Percentiles rank a stretch among this genome's conserved stretches.
Conservation (phyloP, 495 filamentous ascomycete genomes). For the Penicillium goetzii region DNA sequence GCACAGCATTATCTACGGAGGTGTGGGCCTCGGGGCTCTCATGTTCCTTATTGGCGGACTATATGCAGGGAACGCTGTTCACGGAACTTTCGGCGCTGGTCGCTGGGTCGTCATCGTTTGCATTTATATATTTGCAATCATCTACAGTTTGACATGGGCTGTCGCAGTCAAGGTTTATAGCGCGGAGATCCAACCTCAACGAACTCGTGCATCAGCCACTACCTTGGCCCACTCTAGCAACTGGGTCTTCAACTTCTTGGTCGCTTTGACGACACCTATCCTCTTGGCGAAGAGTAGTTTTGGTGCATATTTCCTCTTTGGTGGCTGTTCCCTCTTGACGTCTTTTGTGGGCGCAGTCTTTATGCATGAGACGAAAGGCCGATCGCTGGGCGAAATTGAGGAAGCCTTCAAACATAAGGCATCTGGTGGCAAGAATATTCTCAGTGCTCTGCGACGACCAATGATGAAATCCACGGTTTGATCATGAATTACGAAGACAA, state of each 20-base stretch:
- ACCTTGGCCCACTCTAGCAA: constrained; percentile 53
- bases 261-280: constrained; percentile 66
- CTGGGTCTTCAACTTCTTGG: constrained; percentile 63
- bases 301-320: constrained; percentile 66
- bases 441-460: constrained; percentile 4
- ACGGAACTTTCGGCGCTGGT: constrained; percentile 46
- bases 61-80: constrained; percentile 54
- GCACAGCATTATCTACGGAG: constrained; percentile 58
- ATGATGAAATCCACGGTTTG: constrained; percentile 2
- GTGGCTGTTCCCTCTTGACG: constrained; percentile 51
- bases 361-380: constrained; percentile 66
- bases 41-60: constrained; percentile 57
- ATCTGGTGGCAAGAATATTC: neutral
- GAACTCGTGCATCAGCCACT: constrained; percentile 56
- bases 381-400: constrained; percentile 61
- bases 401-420: constrained; percentile 48
- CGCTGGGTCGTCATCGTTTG: constrained; percentile 60
- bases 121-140: constrained; percentile 51
- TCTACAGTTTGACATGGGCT: constrained; percentile 55
- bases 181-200: constrained; percentile 59
- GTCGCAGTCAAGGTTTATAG: constrained; percentile 58
- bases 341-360: constrained; percentile 52
- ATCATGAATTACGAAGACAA: neutral
- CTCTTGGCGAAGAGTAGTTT: constrained; percentile 59
- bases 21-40: constrained; percentile 46